These are phyloP conservation scores for Fusarium sp. DNA, from an alignment of 2,329 filamentous ascomycete species.

Conservation along the genomic window DNA sequence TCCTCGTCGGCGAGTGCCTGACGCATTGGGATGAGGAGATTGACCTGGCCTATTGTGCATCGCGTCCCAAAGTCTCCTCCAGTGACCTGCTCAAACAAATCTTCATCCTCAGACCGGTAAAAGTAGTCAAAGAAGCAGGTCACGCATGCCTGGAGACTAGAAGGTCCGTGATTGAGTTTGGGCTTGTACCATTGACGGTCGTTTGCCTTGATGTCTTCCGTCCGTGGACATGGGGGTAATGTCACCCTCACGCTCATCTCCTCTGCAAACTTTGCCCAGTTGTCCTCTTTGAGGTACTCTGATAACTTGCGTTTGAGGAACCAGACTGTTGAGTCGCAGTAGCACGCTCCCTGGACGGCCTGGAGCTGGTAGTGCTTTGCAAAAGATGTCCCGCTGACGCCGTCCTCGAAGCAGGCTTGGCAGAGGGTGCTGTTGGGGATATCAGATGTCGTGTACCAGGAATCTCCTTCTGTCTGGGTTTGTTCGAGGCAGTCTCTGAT, in stretches of 20 bases:
- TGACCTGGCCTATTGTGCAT: conserved; percentile 48
- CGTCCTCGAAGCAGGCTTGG: conserved; percentile 53
- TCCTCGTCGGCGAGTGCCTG: conserved; percentile 47
- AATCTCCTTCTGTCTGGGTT: conserved; percentile 18
- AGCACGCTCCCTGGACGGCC: not conserved
- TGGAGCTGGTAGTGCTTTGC: conserved; percentile 43
- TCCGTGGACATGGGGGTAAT: conserved; percentile 44
- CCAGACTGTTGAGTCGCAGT: conserved; percentile 49
- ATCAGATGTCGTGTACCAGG: conserved; percentile 51
- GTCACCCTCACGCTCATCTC: conserved; percentile 45
- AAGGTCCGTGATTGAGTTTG: conserved; percentile 39
- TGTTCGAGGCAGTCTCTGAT: conserved; percentile 33
- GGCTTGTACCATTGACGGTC: conserved; percentile 50
- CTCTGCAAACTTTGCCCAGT: conserved; percentile 50
- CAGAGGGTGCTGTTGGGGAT: conserved; percentile 51
- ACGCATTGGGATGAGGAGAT: conserved; percentile 46
- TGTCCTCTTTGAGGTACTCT: conserved; percentile 35
- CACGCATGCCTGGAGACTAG: conserved; percentile 48
- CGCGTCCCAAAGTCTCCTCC: conserved; percentile 32
- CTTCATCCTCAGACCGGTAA: conserved; percentile 45
- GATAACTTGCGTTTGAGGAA: conserved; percentile 48
- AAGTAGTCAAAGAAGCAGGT: conserved; percentile 54
- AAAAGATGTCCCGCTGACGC: conserved; percentile 47
- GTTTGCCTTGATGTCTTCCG: conserved; percentile 29
- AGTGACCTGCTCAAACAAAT: conserved; percentile 35